Conservation (phyloP, 108 stramenopile genomes). For the Seminavis robusta region DNA sequence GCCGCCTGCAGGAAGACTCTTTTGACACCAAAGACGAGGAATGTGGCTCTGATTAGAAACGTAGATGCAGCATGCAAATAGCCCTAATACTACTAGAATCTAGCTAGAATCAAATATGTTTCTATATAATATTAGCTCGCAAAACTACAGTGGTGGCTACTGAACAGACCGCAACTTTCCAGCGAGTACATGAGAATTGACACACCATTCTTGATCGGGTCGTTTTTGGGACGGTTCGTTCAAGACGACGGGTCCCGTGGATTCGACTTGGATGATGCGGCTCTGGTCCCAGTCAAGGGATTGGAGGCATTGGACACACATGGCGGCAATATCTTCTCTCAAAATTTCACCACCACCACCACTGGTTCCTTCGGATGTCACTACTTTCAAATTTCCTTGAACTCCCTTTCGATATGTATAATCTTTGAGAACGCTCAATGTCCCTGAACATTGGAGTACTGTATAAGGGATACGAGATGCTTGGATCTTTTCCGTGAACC, state of each 20-base stretch:
- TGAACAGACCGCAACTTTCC: too few relatives aligned
- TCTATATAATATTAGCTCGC: too few relatives aligned
- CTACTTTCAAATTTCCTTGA: slow-evolving; percentile 39
- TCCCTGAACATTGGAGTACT: slow-evolving; percentile 41
- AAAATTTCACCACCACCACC: neutral
- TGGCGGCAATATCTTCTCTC: slow-evolving; percentile 74
- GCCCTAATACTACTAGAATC: too few relatives aligned
- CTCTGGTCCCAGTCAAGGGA: slow-evolving; percentile 65
- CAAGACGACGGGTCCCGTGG: neutral
- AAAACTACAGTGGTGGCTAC: too few relatives aligned
- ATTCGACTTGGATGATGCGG: slow-evolving; percentile 17
- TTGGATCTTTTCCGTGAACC: slow-evolving; percentile 45
- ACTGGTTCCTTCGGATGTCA: neutral
- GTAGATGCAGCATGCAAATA: too few relatives aligned
- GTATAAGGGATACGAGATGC: slow-evolving; percentile 52
- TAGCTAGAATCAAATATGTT: too few relatives aligned
- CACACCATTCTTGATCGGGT: slow-evolving; percentile 33
- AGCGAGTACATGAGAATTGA: too few relatives aligned
- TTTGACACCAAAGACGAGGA: too few relatives aligned
- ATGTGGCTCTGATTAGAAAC: too few relatives aligned
- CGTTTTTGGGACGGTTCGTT: slow-evolving; percentile 3
- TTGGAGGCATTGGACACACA: slow-evolving; percentile 63
- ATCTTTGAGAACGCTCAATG: slow-evolving; percentile 36
- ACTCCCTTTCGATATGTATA: slow-evolving; percentile 72
- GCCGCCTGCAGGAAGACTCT: too few relatives aligned